Evolutionary conservation across 495 filamentous ascomycete genomes (phyloP).

Genomic region (Penicillium egyptiacum): DNA sequence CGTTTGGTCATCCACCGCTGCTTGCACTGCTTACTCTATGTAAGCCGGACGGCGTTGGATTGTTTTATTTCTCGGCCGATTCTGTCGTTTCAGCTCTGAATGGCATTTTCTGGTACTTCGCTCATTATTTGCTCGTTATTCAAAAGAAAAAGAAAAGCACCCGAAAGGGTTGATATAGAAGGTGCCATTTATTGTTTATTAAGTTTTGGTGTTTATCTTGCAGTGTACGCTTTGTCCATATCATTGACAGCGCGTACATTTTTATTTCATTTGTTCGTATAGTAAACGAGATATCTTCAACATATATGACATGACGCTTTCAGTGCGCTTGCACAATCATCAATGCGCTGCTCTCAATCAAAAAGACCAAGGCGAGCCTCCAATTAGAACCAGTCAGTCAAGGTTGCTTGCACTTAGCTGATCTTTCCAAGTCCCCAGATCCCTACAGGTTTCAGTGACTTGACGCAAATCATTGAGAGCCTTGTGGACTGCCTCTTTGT

Average conservation of each 20-base stretch:
- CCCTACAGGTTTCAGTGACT: conserved; percentile 39
- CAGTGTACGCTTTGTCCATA: background rate
- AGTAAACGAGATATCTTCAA: background rate
- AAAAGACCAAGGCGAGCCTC: background rate
- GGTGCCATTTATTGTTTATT: conserved; percentile 1
- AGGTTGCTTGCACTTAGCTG: conserved; percentile 21
- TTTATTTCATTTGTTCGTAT: conserved; percentile 3
- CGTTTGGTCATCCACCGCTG: conserved; percentile 26
- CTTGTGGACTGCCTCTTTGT: conserved; percentile 30
- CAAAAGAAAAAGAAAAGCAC: conserved; percentile 23
- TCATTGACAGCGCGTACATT: background rate
- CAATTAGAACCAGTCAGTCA: background rate
- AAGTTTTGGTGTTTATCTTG: conserved; percentile 7
- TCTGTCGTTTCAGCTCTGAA: conserved; percentile 17
- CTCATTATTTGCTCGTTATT: conserved; percentile 23
- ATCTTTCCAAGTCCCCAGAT: conserved; percentile 48
- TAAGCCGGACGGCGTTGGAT: conserved; percentile 26
- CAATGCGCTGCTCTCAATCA: background rate
- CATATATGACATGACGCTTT: background rate
- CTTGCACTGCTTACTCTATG: conserved; percentile 23
- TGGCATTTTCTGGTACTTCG: conserved; percentile 17
- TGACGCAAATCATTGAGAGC: conserved; percentile 29
- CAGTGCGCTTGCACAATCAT: conserved; percentile 1
- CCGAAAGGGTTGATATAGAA: conserved; percentile 15
- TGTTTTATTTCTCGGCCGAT: conserved; percentile 22